Evolutionary conservation across 2,329 filamentous ascomycete genomes (phyloP).

Genomic region (Hypocreales sp.): DNA sequence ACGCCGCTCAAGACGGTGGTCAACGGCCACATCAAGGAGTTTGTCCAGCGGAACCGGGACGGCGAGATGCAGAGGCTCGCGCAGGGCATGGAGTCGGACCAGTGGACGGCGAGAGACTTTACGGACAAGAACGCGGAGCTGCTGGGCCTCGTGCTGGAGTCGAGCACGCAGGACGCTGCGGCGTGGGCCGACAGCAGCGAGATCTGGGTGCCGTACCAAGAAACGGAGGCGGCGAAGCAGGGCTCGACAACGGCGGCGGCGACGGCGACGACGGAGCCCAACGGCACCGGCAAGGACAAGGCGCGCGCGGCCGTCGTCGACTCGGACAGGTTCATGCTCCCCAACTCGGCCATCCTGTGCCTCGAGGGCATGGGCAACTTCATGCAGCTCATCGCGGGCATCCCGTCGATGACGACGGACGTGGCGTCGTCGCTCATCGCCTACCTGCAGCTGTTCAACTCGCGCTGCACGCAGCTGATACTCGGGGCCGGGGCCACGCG

Average conservation of each 20-base stretch:
- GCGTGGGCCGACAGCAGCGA: constrained; percentile 48
- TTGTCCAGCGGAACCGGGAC: constrained; percentile 57
- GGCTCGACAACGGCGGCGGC: constrained; percentile 2
- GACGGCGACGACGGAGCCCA: constrained; percentile 23
- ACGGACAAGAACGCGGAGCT: constrained; percentile 42
- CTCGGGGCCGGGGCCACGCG: constrained; percentile 83
- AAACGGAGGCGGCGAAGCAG: constrained; percentile 18
- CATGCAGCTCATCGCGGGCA: constrained; percentile 65
- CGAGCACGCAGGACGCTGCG: constrained; percentile 54
- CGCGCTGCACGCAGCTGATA: constrained; percentile 88
- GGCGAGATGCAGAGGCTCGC: constrained; percentile 59
- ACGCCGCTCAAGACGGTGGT: constrained; percentile 63
- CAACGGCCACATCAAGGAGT: constrained; percentile 69
- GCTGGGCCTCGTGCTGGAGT: constrained; percentile 48
- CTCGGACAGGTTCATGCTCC: constrained; percentile 71
- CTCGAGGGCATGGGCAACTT: constrained; percentile 71
- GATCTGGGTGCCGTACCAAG: constrained; percentile 37
- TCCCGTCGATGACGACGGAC: constrained; percentile 79
- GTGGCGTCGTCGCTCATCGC: constrained; percentile 67
- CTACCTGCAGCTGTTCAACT: constrained; percentile 89
- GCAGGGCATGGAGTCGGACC: constrained; percentile 64
- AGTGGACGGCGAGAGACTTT: constrained; percentile 69
- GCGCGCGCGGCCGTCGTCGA: constrained; percentile 63
- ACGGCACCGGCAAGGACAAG: constrained; percentile 44
- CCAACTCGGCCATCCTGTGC: constrained; percentile 67